Percentiles rank a stretch among this genome's conserved stretches.
Evolutionary conservation across 2,329 filamentous ascomycete genomes (phyloP).

Genomic region (Cryphonectria parasitica): DNA sequence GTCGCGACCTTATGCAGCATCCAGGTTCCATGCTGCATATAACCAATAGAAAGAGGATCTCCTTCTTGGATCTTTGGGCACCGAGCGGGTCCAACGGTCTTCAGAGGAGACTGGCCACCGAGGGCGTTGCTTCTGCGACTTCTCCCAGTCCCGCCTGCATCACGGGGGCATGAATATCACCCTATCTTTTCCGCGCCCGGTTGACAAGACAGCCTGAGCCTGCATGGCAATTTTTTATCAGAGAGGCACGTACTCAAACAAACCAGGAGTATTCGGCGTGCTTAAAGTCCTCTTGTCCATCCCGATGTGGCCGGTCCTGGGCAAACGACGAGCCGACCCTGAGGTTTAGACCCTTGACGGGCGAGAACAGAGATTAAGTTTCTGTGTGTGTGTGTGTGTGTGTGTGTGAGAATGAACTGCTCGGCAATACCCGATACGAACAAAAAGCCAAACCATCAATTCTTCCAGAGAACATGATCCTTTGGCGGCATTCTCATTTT

Average conservation of each 20-base stretch:
- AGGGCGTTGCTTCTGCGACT: conserved; percentile 15
- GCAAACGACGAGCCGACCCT: background rate
- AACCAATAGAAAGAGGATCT: conserved; percentile 25
- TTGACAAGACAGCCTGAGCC: conserved; percentile 11
- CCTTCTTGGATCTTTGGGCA: conserved; percentile 28
- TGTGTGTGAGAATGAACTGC: background rate
- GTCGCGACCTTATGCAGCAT: conserved; percentile 30
- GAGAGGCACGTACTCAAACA: background rate
- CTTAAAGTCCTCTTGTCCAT: background rate
- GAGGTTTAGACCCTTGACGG: background rate
- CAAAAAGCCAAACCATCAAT: background rate
- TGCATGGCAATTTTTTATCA: background rate
- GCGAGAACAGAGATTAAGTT: background rate
- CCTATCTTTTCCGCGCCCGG: conserved; percentile 6
- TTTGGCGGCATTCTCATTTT: background rate
- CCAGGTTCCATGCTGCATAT: conserved; percentile 28
- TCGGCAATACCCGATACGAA: background rate
- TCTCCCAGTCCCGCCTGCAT: conserved; percentile 13
- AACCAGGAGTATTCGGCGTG: background rate
- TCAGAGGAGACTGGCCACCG: conserved; percentile 1
- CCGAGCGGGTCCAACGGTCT: conserved; percentile 26
- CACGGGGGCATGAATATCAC: background rate
- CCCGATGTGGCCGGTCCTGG: background rate
- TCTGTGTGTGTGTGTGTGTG: too few species aligned
- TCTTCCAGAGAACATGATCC: background rate